Percentiles rank a stretch among this genome's conserved stretches.
phyloP scores from a whole-genome alignment of 2,329 filamentous ascomycete genomes.

The Plectosphaerella sp. region DNA sequence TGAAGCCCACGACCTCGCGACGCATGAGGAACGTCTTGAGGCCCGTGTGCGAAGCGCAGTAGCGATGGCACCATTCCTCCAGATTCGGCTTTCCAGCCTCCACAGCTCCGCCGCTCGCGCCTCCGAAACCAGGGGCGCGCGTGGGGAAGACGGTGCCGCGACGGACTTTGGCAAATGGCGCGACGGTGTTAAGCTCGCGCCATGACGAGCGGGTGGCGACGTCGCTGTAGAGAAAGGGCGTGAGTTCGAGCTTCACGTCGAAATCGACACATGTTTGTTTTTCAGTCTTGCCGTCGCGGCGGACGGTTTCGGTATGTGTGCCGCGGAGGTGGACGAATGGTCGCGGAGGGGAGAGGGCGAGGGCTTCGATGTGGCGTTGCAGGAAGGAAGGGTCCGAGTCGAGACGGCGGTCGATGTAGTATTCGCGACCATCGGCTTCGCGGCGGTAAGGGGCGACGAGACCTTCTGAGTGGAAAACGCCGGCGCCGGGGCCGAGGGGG shows the following conservation, averaged over 20 bases:
- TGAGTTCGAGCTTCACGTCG: conserved; percentile 54
- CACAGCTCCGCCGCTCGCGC: conserved; percentile 7
- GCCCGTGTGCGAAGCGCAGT: conserved; percentile 51
- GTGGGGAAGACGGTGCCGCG: conserved; percentile 59
- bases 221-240: conserved; percentile 49
- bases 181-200: conserved; percentile 43
- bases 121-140: conserved; percentile 40
- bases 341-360: conserved; percentile 46
- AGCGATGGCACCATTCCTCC: conserved; percentile 64
- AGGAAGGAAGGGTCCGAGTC: conserved; percentile 39
- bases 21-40: conserved; percentile 53
- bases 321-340: conserved; percentile 48
- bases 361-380: conserved; percentile 35
- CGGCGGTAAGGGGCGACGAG: conserved; percentile 21
- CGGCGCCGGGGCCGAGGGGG: background rate
- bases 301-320: conserved; percentile 42
- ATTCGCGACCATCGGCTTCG: conserved; percentile 29
- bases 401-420: conserved; percentile 39
- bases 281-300: conserved; percentile 42
- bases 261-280: conserved; percentile 51
- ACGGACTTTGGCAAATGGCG: conserved; percentile 55
- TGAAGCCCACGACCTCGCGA: conserved; percentile 54
- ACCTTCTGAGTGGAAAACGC: conserved; percentile 9
- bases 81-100: conserved; percentile 7
- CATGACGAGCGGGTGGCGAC: conserved; percentile 32